Percentiles rank a stretch among this genome's conserved stretches.
phyloP scores from a whole-genome alignment of 176 grass and related monocot species.

The Cenchrus fungigraminus region DNA sequence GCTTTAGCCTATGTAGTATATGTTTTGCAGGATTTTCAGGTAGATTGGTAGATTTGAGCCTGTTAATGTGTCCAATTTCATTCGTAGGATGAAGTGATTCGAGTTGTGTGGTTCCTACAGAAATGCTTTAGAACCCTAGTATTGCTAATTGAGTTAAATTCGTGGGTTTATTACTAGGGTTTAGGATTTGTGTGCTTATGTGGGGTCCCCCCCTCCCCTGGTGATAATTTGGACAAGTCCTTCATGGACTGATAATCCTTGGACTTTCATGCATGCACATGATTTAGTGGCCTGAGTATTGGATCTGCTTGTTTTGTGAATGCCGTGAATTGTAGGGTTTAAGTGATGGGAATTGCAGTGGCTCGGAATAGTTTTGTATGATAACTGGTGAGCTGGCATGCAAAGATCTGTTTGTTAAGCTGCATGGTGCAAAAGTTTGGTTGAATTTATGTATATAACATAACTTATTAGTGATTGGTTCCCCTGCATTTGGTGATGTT shows the following conservation, averaged over 20 bases:
- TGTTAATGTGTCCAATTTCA: background rate
- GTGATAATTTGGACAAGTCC: no score
- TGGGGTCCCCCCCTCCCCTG: no score
- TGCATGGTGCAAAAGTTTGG: background rate
- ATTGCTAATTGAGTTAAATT: conserved; percentile 17
- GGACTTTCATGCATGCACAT: background rate
- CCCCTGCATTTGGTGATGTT: background rate
- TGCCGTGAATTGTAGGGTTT: conserved; percentile 25
- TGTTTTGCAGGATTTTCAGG: background rate
- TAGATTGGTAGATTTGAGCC: conserved; percentile 22
- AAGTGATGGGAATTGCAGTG: background rate
- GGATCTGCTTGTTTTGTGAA: conserved; percentile 17
- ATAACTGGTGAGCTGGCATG: background rate
- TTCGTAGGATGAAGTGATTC: background rate
- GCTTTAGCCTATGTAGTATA: background rate
- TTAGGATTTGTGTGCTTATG: no score
- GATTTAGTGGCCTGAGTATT: background rate
- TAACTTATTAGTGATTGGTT: background rate
- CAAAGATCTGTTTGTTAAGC: conserved; percentile 1
- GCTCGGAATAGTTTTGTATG: background rate
- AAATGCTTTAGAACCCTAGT: background rate
- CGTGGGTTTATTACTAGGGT: background rate
- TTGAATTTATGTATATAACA: background rate
- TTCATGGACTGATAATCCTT: background rate
- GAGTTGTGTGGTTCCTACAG: background rate